phyloP scores from a whole-genome alignment of 176 grass and related monocot genomes.

The Poa pratensis region DNA sequence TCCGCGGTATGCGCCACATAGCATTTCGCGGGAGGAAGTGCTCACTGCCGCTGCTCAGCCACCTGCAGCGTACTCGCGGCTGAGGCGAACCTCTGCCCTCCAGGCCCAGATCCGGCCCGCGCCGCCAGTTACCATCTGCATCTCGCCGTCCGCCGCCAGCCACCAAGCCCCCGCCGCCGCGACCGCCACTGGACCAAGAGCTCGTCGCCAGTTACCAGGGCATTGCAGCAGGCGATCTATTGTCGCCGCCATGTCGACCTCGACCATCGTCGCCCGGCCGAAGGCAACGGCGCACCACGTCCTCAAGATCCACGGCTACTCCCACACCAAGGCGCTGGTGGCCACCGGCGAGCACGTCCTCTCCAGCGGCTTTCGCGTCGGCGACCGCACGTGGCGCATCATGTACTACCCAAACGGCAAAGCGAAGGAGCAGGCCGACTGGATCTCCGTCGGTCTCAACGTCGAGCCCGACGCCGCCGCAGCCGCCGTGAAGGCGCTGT shows the following conservation, averaged over 20 bases:
- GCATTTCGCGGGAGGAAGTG: too few relatives aligned
- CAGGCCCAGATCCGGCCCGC: too few relatives aligned
- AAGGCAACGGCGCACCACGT: constrained; percentile 4
- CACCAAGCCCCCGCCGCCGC: too few relatives aligned
- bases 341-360: neutral
- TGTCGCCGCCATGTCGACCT: constrained; percentile 19
- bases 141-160: too few relatives aligned
- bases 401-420: neutral
- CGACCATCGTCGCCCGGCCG: neutral
- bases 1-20: too few relatives aligned
- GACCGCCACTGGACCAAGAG: too few relatives aligned
- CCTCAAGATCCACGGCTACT: constrained; percentile 10
- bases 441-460: neutral
- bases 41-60: too few relatives aligned
- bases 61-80: too few relatives aligned
- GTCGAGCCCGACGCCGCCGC: neutral
- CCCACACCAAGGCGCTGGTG: neutral
- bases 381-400: neutral
- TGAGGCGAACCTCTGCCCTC: too few relatives aligned
- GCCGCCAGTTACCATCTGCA: too few relatives aligned
- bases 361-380: neutral
- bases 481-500: neutral
- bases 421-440: neutral
- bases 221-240: neutral
- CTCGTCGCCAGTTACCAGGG: too few relatives aligned